Conservation (phyloP, 2,329 filamentous ascomycete genomes). For the Alternaria consortialis region DNA sequence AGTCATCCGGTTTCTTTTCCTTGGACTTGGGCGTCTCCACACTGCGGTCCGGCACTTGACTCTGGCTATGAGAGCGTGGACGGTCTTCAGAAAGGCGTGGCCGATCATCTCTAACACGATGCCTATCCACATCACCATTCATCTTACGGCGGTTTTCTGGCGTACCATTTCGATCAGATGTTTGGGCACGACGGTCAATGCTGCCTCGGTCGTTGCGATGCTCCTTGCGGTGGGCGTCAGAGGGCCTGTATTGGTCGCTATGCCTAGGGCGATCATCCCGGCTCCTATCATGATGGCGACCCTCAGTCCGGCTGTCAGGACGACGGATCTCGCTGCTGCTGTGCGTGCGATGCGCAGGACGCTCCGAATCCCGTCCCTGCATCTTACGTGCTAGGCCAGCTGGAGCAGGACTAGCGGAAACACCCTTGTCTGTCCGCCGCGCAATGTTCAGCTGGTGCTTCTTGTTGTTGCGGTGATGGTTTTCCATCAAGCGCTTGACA, state of each 20-base stretch:
- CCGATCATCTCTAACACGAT: constrained; percentile 31
- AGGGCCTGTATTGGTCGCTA: constrained; percentile 48
- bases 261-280: constrained; percentile 43
- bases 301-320: constrained; percentile 43
- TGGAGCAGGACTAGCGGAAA: constrained; percentile 77
- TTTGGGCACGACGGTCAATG: constrained; percentile 51
- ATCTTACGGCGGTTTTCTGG: constrained; percentile 55
- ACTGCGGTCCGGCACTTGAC: constrained; percentile 53
- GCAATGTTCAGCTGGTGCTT: constrained; percentile 68
- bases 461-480: constrained; percentile 95
- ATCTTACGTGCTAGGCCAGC: constrained; percentile 48
- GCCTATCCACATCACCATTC: constrained; percentile 55
- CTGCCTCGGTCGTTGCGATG: constrained; percentile 44
- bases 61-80: constrained; percentile 55
- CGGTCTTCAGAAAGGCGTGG: constrained; percentile 59
- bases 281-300: constrained; percentile 39
- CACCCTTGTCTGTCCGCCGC: constrained; percentile 66
- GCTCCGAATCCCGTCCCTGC: constrained; percentile 48
- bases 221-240: constrained; percentile 51
- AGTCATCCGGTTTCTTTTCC: constrained; percentile 55
- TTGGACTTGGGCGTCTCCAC: constrained; percentile 41
- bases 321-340: constrained; percentile 50
- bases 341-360: constrained; percentile 47
- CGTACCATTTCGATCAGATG: constrained; percentile 50
- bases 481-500: constrained; percentile 83